Evolutionary conservation across 768 basidiomycete genomes (phyloP).

Genomic region (Podaxis carcinomalis): DNA sequence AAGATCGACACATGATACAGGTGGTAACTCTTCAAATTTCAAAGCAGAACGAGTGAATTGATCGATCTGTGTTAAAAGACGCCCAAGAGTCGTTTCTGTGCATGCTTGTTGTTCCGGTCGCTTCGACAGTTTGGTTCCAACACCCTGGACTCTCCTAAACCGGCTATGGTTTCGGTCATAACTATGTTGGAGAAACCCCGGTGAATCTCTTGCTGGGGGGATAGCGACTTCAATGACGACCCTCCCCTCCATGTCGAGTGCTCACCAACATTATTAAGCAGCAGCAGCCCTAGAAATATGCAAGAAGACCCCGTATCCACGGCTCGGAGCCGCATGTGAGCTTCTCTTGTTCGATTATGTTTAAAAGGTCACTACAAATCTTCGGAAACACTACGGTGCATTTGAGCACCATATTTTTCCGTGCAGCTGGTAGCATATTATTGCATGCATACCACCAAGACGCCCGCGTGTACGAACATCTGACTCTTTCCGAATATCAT

Average conservation of each 20-base stretch:
- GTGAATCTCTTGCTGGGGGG: neutral
- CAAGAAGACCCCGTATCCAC: neutral
- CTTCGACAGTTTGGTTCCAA: neutral
- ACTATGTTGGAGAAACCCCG: neutral
- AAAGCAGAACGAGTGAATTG: neutral
- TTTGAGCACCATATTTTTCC: neutral
- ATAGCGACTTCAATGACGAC: neutral
- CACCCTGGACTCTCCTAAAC: neutral
- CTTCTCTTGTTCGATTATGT: too few relatives aligned
- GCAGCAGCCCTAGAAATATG: neutral
- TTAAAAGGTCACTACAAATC: neutral
- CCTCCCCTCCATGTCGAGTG: neutral
- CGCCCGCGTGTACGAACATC: neutral
- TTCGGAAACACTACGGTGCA: constrained; percentile 8
- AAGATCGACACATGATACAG: neutral
- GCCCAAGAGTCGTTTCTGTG: neutral
- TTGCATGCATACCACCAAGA: neutral
- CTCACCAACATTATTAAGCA: neutral
- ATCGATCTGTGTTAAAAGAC: neutral
- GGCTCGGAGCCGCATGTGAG: too few relatives aligned
- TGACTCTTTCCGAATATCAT: neutral
- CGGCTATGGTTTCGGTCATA: neutral
- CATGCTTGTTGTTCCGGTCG: neutral
- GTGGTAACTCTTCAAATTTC: neutral
- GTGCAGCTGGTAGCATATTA: neutral